Evolutionary conservation across 176 grass and related monocot species (phyloP).

Genomic region (Calamus simplicifolius): DNA sequence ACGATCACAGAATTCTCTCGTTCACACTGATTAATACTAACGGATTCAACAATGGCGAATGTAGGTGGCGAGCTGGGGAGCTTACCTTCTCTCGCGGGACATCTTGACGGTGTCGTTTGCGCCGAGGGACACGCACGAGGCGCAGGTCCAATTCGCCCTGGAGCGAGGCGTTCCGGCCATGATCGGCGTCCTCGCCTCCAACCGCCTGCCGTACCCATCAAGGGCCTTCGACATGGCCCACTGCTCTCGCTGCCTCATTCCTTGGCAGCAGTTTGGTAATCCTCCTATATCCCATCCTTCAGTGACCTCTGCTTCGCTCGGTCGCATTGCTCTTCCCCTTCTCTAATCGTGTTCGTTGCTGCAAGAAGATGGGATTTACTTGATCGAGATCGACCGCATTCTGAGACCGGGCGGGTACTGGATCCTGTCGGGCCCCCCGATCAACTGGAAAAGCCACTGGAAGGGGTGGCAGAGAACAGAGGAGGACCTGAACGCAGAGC

Average conservation of each 20-base stretch:
- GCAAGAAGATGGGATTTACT: conserved; percentile 27
- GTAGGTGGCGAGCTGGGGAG: conserved; percentile 33
- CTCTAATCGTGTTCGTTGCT: not conserved
- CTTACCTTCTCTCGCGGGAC: conserved; percentile 38
- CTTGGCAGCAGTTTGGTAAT: conserved; percentile 42
- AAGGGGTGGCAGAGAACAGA: conserved; percentile 45
- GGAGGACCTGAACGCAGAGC: conserved; percentile 40
- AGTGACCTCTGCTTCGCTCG: not conserved
- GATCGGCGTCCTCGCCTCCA: conserved; percentile 34
- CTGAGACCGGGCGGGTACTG: conserved; percentile 49
- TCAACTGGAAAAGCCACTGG: conserved; percentile 31
- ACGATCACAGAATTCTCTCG: too few species aligned
- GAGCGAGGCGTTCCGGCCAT: conserved; percentile 53
- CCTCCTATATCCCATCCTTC: not conserved
- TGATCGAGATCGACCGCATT: conserved; percentile 51
- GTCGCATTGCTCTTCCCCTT: too few species aligned
- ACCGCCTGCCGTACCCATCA: conserved; percentile 39
- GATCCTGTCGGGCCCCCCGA: conserved; percentile 42
- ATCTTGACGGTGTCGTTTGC: conserved; percentile 37
- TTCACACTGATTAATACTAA: too few species aligned
- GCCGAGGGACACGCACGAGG: conserved; percentile 35
- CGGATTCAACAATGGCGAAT: not conserved
- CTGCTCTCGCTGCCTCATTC: conserved; percentile 53
- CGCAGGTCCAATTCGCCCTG: conserved; percentile 44
- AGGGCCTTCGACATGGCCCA: conserved; percentile 56